phyloP scores from a whole-genome alignment of 1,139 yeast genomes.

The Kodamaea sp. region DNA sequence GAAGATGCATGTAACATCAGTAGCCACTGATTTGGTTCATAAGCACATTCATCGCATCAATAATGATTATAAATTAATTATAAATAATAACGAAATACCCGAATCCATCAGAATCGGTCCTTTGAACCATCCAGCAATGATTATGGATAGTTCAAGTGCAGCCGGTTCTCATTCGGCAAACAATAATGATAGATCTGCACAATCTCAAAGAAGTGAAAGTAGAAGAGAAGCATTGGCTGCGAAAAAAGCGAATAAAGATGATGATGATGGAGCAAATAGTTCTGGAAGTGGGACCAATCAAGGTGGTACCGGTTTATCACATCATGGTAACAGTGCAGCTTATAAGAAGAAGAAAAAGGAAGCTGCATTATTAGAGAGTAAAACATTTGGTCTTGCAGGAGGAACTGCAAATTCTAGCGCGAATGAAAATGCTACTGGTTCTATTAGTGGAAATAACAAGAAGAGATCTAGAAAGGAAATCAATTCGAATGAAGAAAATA shows the following conservation, averaged over 20 bases:
- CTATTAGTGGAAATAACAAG: conserved; percentile 12
- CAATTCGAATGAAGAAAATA: background rate
- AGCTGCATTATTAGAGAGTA: conserved; percentile 11
- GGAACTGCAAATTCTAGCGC: conserved; percentile 5
- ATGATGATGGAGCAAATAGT: conserved; percentile 32
- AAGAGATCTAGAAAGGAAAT: conserved; percentile 21
- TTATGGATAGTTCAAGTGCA: conserved; percentile 43
- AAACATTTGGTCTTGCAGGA: conserved; percentile 1
- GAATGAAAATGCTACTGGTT: conserved; percentile 4
- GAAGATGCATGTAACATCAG: conserved; percentile 94
- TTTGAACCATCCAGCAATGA: conserved; percentile 86
- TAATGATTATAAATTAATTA: conserved; percentile 69
- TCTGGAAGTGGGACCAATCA: conserved; percentile 7
- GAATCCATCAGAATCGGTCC: conserved; percentile 65
- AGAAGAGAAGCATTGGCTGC: conserved; percentile 94
- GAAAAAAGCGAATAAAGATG: conserved; percentile 52
- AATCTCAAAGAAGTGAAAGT: conserved; percentile 72
- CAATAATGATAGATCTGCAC: conserved; percentile 51
- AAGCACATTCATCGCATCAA: conserved; percentile 72
- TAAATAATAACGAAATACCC: conserved; percentile 74
- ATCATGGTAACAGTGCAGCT: conserved; percentile 4
- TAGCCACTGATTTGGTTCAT: conserved; percentile 75
- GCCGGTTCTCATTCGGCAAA: conserved; percentile 27
- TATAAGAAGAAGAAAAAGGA: conserved; percentile 31
- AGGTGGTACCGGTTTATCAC: conserved; percentile 3